Base-by-base conservation (phyloP, 768 basidiomycete genomes). In the Podaxis sp. region DNA sequence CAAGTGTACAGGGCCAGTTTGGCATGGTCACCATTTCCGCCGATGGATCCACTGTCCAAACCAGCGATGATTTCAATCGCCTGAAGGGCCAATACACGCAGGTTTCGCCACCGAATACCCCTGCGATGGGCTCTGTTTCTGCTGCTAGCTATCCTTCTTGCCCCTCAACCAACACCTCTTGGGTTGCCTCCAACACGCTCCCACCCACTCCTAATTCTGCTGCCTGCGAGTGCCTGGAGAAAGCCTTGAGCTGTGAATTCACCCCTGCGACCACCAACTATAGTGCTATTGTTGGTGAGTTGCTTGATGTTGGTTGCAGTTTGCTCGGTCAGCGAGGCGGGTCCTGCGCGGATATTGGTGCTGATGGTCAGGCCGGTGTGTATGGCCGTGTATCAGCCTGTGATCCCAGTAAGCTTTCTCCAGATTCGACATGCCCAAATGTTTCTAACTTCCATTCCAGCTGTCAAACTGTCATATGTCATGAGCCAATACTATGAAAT, bases 141-240 rank as follows among this genome's bases (percentile, higher is more conserved):
- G 70, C 84, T 62, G 75, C 81, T 50, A 69, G 71, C 16, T 90
- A 87, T 59, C 80, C 84, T 32, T 67, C 79, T 44, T 97, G 94
- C 76, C 89, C 92, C 14, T 62, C 80, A 16, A 69, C 82, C 61
- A 86, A 81, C 64, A 70, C 78, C n/a, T 79, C 76, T 1, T 84
- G 89, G 71, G 73, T 84, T 47, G 91, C 88, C 36, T 86, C 87
- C 5, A 79, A 79, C 1, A 85, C 78, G 9, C 76, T 96, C 36
- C 95, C 95, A 16, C 86, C 89, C 0, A 97, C 95, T 4, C 95
- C 95, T 2, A 88, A 91, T 70, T 81, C 87, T 55, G 73, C 79
- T 25, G 88, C 87, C n/a, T 97, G 95, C 73, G 73, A 79, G 57
- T 97, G 95, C 71, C 68, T 95, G 66, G 79, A 85, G 70, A 74